phyloP scores from a whole-genome alignment of 140 eudicot genomes.

The Flaveria floridana region DNA sequence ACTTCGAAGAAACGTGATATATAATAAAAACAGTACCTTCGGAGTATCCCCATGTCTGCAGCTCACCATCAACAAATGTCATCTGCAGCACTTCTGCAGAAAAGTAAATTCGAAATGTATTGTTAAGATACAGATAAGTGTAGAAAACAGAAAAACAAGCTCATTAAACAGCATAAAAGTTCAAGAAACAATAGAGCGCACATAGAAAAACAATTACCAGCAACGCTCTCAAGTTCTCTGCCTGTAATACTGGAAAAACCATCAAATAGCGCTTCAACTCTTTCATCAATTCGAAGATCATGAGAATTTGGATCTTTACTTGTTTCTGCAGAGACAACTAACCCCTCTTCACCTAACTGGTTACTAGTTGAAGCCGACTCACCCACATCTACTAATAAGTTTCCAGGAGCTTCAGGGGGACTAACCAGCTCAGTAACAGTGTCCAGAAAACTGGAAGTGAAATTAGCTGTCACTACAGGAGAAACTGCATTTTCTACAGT shows the following conservation, averaged over 20 bases:
- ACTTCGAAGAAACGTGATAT: not conserved
- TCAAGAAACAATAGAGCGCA: not conserved
- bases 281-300: constrained; percentile 63
- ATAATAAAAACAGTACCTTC: constrained; percentile 51
- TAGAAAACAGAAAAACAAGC: not conserved
- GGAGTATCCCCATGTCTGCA: constrained; percentile 53
- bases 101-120: constrained; percentile 11
- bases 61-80: constrained; percentile 49
- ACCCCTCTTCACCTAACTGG: constrained; percentile 37
- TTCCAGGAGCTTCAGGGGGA: constrained; percentile 91
- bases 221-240: constrained; percentile 70
- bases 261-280: constrained; percentile 75
- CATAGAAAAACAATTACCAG: constrained; percentile 52
- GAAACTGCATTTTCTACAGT: constrained; percentile 97
- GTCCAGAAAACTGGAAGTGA: constrained; percentile 57
- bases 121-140: constrained; percentile 15
- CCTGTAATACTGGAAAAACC: constrained; percentile 63
- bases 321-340: constrained; percentile 35
- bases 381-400: constrained; percentile 60
- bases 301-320: constrained; percentile 30
- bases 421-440: constrained; percentile 67
- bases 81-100: constrained; percentile 71
- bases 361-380: constrained; percentile 35
- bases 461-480: constrained; percentile 63
- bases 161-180: not conserved